A percentile compares a stretch with the other conserved stretches of the same genome.
These are phyloP conservation scores for Ophiocordyceps camponoti-rufipedis DNA, from an alignment of 2,329 filamentous ascomycete genomes.

Conservation along the genomic window DNA sequence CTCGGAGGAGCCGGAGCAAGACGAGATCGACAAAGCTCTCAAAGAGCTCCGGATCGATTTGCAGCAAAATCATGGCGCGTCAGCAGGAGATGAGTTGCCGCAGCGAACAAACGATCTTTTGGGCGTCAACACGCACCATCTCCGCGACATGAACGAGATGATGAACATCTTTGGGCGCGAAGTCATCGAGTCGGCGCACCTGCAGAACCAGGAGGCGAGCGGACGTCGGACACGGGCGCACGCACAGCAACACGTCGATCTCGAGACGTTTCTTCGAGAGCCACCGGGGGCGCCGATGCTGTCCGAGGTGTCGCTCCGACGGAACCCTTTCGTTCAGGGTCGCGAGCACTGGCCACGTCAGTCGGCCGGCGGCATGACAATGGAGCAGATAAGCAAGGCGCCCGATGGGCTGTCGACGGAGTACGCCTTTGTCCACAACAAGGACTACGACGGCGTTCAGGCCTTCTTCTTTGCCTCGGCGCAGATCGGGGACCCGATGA, in stretches of 20 bases:
- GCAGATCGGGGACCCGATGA: constrained; percentile 68
- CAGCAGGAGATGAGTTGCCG: constrained; percentile 2
- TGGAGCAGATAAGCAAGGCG: constrained; percentile 39
- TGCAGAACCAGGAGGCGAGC: constrained; percentile 27
- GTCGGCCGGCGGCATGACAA: constrained; percentile 64
- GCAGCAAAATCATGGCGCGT: background rate
- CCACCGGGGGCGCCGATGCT: constrained; percentile 41
- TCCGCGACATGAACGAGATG: constrained; percentile 89
- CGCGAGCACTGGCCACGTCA: constrained; percentile 75
- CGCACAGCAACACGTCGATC: constrained; percentile 32
- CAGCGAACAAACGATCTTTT: constrained; percentile 22
- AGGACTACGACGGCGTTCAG: constrained; percentile 57
- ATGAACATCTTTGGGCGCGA: constrained; percentile 38
- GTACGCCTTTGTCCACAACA: constrained; percentile 64
- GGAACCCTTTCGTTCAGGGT: constrained; percentile 72
- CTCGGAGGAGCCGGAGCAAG: constrained; percentile 15
- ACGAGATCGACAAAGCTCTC: constrained; percentile 39
- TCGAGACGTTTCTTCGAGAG: constrained; percentile 34
- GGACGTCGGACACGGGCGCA: constrained; percentile 16
- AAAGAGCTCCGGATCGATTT: constrained; percentile 25
- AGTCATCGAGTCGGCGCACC: constrained; percentile 34
- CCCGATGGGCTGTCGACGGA: constrained; percentile 38
- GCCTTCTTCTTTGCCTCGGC: constrained; percentile 60
- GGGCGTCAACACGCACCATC: constrained; percentile 42
- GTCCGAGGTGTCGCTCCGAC: constrained; percentile 50